phyloP scores from a whole-genome alignment of 2,329 filamentous ascomycete species.

The Dothiorella sarmentorum region DNA sequence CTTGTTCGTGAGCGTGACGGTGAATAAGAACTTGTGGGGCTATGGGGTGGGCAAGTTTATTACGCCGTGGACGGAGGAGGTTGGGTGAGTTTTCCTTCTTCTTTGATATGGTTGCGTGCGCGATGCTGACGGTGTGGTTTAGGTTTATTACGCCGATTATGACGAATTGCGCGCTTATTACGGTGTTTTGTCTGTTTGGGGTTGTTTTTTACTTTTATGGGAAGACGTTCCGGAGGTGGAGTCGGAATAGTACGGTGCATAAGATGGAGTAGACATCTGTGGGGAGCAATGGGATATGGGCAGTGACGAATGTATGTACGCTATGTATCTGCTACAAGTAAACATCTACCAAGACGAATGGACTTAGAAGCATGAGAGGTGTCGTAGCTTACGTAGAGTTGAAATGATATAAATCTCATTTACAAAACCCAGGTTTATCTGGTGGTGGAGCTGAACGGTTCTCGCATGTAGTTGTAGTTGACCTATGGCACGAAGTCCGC shows the following conservation, averaged over 20 bases:
- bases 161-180: slow-evolving; percentile 55
- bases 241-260: slow-evolving; percentile 54
- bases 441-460: too few relatives aligned
- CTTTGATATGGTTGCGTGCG: not conserved
- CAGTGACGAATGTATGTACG: not conserved
- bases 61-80: slow-evolving; percentile 49
- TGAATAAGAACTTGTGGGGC: slow-evolving; percentile 63
- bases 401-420: too few relatives aligned
- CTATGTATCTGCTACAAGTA: not conserved
- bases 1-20: slow-evolving; percentile 59
- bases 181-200: slow-evolving; percentile 53
- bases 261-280: slow-evolving; percentile 36
- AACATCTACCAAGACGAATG: not conserved
- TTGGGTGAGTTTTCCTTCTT: slow-evolving; percentile 35
- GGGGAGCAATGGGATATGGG: not conserved
- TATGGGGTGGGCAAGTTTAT: slow-evolving; percentile 59
- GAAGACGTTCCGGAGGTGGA: slow-evolving; percentile 57
- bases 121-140: not conserved
- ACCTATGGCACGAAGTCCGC: too few relatives aligned
- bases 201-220: slow-evolving; percentile 57
- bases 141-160: slow-evolving; percentile 54
- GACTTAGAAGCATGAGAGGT: too few relatives aligned
- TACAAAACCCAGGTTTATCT: too few relatives aligned
- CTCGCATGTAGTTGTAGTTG: too few relatives aligned
- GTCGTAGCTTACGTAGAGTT: too few relatives aligned